Percentiles rank a stretch among this genome's conserved stretches.
phyloP scores from a whole-genome alignment of 129 eudicot species.

The Oenanthe sinensis region DNA sequence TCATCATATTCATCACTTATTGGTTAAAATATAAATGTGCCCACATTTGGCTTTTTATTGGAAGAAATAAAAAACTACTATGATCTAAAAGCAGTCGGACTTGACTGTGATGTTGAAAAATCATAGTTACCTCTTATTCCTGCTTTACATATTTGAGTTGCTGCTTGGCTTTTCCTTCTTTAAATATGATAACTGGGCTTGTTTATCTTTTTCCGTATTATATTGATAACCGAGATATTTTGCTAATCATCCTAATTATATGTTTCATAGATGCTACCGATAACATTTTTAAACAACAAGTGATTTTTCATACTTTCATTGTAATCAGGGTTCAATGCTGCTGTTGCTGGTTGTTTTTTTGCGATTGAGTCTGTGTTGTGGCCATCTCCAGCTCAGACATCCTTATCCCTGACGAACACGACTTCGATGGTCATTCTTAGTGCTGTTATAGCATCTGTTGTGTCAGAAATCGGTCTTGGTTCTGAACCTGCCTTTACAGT shows the following conservation, averaged over 20 bases:
- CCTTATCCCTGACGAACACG: conserved; percentile 72
- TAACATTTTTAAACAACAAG: neutral
- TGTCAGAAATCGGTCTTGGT: conserved; percentile 91
- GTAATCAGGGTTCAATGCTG: conserved; percentile 88
- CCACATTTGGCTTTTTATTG: neutral
- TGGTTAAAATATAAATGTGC: neutral
- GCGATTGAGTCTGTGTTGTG: conserved; percentile 94
- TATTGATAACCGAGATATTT: neutral
- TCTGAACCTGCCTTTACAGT: conserved; percentile 87
- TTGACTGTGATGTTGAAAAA: neutral
- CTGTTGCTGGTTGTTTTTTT: conserved; percentile 95
- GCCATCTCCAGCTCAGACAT: conserved; percentile 84
- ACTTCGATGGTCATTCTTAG: conserved; percentile 96
- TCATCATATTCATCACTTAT: neutral
- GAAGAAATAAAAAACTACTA: neutral
- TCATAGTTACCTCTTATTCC: neutral
- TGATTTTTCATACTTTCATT: conserved; percentile 8
- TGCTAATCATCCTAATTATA: neutral
- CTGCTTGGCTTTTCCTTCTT: neutral
- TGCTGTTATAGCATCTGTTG: conserved; percentile 90
- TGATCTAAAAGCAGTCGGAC: neutral
- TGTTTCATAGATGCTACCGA: neutral
- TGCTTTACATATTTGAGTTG: neutral
- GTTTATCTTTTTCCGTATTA: neutral
- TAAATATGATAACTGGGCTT: neutral